Evolutionary conservation across 805 yeast species (phyloP).

Genomic region (Debaryomyces maramus): DNA sequence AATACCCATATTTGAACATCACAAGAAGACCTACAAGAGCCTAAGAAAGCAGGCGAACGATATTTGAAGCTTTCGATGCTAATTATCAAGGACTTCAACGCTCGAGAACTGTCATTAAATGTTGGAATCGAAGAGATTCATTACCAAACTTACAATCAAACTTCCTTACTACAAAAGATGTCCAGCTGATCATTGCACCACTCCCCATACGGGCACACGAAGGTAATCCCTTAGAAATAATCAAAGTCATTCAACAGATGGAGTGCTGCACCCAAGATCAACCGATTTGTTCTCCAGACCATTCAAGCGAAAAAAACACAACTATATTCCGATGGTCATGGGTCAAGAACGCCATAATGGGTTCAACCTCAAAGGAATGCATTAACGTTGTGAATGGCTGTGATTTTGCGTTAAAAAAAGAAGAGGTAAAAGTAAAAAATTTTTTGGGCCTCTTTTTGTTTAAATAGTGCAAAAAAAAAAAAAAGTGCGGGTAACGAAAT

Average conservation of each 20-base stretch:
- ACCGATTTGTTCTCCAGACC: constrained; percentile 63
- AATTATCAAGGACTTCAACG: too few relatives aligned
- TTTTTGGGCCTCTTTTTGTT: background rate
- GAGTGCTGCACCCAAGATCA: constrained; percentile 76
- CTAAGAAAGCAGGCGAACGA: too few relatives aligned
- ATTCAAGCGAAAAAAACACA: constrained; percentile 43
- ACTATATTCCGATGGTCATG: constrained; percentile 66
- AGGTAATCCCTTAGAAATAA: constrained; percentile 65
- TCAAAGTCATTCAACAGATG: constrained; percentile 48
- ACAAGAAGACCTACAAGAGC: too few relatives aligned
- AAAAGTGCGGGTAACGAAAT: background rate
- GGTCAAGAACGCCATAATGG: constrained; percentile 64
- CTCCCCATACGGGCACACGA: constrained; percentile 75
- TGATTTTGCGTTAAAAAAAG: constrained; percentile 57
- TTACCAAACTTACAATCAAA: too few relatives aligned
- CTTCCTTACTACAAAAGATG: constrained; percentile 24
- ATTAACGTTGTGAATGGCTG: constrained; percentile 62
- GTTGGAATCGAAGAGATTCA: too few relatives aligned
- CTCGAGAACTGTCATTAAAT: too few relatives aligned
- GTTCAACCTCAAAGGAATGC: constrained; percentile 72
- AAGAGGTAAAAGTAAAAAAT: constrained; percentile 6
- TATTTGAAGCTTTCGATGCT: too few relatives aligned
- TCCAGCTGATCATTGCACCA: constrained; percentile 64
- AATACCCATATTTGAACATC: too few relatives aligned
- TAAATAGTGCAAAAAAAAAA: background rate